Evolutionary conservation across 371 early-diverging fungal genomes (phyloP).

Genomic region (Mucor ambiguus): DNA sequence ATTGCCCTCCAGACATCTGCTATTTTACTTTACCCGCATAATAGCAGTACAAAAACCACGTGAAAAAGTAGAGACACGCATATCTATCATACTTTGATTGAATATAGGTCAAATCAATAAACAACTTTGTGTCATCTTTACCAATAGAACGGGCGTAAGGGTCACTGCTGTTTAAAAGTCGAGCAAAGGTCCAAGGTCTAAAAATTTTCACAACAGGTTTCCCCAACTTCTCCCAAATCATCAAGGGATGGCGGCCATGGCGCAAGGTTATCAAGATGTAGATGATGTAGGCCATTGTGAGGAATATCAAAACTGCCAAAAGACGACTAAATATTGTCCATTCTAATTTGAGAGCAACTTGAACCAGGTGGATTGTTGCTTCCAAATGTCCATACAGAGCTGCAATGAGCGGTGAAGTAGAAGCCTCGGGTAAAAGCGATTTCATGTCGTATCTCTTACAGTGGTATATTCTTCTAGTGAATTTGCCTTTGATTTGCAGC

Average conservation of each 20-base stretch:
- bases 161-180: slow-evolving; percentile 36
- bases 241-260: slow-evolving; percentile 42
- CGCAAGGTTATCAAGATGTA: slow-evolving; percentile 46
- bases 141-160: slow-evolving; percentile 52
- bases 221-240: slow-evolving; percentile 50
- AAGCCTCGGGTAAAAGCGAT: slow-evolving; percentile 5
- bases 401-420: slow-evolving; percentile 22
- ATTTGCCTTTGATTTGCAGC: neutral
- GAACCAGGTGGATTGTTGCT: slow-evolving; percentile 39
- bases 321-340: slow-evolving; percentile 53
- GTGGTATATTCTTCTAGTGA: neutral
- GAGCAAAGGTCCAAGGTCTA: slow-evolving; percentile 47
- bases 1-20: neutral
- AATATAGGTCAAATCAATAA: neutral
- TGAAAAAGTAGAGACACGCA: slow-evolving; percentile 52
- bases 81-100: slow-evolving; percentile 25
- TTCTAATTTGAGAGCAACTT: slow-evolving; percentile 44
- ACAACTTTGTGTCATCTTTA: slow-evolving; percentile 10
- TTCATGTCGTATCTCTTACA: neutral
- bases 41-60: slow-evolving; percentile 53
- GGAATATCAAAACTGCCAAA: slow-evolving; percentile 32
- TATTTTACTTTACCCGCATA: slow-evolving; percentile 41
- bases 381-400: slow-evolving; percentile 44
- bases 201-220: slow-evolving; percentile 50
- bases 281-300: slow-evolving; percentile 36